Evolutionary conservation across 768 basidiomycete genomes (phyloP).

Genomic region (Neoboletus magnificus): DNA sequence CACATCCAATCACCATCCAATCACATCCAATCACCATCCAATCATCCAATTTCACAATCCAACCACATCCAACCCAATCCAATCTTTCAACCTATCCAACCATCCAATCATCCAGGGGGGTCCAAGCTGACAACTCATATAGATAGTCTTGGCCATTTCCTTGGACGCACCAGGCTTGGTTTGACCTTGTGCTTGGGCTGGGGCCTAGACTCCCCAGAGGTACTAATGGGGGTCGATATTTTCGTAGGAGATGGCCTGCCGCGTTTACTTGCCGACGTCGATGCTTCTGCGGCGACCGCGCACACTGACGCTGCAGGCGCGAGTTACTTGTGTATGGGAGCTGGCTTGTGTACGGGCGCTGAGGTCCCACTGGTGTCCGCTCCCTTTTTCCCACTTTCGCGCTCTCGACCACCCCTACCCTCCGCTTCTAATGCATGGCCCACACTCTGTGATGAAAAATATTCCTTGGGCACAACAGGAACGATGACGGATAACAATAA

Average conservation of each 20-base stretch:
- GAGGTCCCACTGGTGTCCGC: neutral
- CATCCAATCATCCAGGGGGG: no score
- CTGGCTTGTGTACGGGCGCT: no score
- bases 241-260: conserved; percentile 17
- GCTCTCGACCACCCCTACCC: neutral
- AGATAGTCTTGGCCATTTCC: neutral
- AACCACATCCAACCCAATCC: no score
- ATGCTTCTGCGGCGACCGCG: conserved; percentile 23
- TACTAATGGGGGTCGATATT: neutral
- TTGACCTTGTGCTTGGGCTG: conserved; percentile 4
- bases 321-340: conserved; percentile 10
- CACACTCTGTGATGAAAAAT: conserved; percentile 20
- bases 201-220: conserved; percentile 2
- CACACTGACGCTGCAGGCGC: conserved; percentile 19
- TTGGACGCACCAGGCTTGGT: neutral
- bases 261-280: conserved; percentile 17
- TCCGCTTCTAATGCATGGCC: neutral
- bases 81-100: no score
- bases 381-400: neutral
- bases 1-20: no score
- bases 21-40: no score
- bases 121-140: no score
- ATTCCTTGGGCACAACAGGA: conserved; percentile 25
- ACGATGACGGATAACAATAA: conserved; percentile 31
- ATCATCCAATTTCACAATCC: no score